Evolutionary conservation across 2,329 filamentous ascomycete species (phyloP).

Genomic region (Arthrobotrys musiformis): DNA sequence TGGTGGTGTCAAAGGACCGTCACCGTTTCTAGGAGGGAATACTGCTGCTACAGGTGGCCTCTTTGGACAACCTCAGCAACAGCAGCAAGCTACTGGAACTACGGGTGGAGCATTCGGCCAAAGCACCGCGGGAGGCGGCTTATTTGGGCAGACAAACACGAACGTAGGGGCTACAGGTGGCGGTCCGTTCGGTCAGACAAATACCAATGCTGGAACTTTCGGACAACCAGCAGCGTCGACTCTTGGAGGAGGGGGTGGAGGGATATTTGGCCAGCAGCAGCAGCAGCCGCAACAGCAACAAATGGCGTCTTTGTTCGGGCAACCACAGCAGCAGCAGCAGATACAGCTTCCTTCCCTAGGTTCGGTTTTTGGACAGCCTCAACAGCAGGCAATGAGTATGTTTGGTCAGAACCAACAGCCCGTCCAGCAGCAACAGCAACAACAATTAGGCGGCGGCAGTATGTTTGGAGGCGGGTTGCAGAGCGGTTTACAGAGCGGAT

Average conservation of each 20-base stretch:
- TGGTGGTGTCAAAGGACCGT: slow-evolving; percentile 53
- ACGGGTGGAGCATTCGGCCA: slow-evolving; percentile 38
- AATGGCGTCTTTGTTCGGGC: slow-evolving; percentile 59
- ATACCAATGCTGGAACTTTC: slow-evolving; percentile 44
- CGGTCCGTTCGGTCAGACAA: slow-evolving; percentile 54
- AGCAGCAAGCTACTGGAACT: slow-evolving; percentile 40
- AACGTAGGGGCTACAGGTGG: slow-evolving; percentile 51
- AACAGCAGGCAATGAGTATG: slow-evolving; percentile 26
- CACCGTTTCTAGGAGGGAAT: slow-evolving; percentile 37
- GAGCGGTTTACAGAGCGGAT: slow-evolving; percentile 54
- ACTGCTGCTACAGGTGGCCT: slow-evolving; percentile 42
- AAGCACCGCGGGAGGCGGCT: slow-evolving; percentile 44
- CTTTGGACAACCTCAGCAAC: slow-evolving; percentile 57
- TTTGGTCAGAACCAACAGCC: slow-evolving; percentile 49
- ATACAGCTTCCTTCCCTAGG: slow-evolving; percentile 14
- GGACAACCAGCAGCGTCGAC: slow-evolving; percentile 46
- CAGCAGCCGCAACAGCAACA: slow-evolving; percentile 61
- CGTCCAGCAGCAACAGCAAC: slow-evolving; percentile 43
- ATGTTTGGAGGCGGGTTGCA: slow-evolving; percentile 46
- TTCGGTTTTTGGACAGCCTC: slow-evolving; percentile 56
- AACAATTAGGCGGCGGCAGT: slow-evolving; percentile 32
- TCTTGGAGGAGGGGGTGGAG: slow-evolving; percentile 48
- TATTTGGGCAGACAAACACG: slow-evolving; percentile 58
- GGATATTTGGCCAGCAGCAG: slow-evolving; percentile 50
- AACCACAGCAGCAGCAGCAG: slow-evolving; percentile 46